Percentiles rank a stretch among this genome's conserved stretches.
Conservation (phyloP, 768 basidiomycete species). For the Pleurotus salmoneostramineus region DNA sequence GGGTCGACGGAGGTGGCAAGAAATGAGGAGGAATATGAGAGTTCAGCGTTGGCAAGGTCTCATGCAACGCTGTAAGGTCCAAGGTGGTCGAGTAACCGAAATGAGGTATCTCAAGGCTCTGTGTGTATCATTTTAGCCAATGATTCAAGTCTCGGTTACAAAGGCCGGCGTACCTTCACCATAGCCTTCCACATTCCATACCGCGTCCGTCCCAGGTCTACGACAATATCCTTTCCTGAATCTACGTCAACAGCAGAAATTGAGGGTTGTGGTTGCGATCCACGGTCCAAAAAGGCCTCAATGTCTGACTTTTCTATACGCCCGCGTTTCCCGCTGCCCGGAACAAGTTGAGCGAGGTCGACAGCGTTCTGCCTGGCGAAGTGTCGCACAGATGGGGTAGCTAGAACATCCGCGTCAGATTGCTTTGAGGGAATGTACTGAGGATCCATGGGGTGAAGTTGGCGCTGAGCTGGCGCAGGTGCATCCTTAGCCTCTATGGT, state of each 20-base stretch:
- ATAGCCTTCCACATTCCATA: constrained; percentile 90
- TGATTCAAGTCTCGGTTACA: too few species aligned
- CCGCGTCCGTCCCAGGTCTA: constrained; percentile 74
- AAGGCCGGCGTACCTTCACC: constrained; percentile 53
- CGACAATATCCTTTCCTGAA: constrained; percentile 43
- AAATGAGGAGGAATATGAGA: constrained; percentile 62
- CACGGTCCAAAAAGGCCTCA: constrained; percentile 48
- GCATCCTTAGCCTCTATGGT: constrained; percentile 2
- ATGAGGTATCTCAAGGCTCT: constrained; percentile 85
- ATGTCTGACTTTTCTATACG: constrained; percentile 75
- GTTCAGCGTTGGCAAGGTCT: constrained; percentile 60
- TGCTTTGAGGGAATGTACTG: constrained; percentile 23
- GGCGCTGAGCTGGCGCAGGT: constrained; percentile 15
- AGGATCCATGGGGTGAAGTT: constrained; percentile 65
- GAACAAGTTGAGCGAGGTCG: constrained; percentile 50
- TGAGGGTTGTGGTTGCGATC: constrained; percentile 12
- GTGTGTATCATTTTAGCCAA: not conserved
- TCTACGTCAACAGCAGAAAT: constrained; percentile 5
- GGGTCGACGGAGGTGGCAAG: constrained; percentile 22
- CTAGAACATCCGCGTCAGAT: constrained; percentile 38
- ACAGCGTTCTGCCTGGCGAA: constrained; percentile 66
- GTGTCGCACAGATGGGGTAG: constrained; percentile 75
- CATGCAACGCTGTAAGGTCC: constrained; percentile 68
- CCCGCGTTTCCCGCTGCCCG: constrained; percentile 72
- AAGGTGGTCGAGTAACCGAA: constrained; percentile 82